phyloP scores from a whole-genome alignment of 495 filamentous ascomycete genomes.

The Parmelia sp. region DNA sequence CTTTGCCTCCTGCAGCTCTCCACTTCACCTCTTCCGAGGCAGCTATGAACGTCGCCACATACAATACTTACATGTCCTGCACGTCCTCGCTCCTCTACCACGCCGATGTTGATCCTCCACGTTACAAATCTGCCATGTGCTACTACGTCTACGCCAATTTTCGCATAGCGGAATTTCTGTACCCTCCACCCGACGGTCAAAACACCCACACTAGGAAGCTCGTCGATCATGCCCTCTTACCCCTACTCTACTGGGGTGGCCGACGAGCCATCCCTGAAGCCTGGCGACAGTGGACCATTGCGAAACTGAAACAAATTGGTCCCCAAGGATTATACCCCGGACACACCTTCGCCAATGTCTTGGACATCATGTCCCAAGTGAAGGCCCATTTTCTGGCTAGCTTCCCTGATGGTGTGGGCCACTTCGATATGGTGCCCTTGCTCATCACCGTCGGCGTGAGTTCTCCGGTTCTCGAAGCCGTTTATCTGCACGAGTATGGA shows the following conservation, averaged over 20 bases:
- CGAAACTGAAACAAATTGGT: neutral
- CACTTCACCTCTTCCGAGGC: neutral
- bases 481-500: neutral
- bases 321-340: neutral
- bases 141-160: neutral
- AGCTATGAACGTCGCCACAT: conserved; percentile 3
- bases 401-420: neutral
- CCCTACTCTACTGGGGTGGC: neutral
- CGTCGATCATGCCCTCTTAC: conserved; percentile 1
- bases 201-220: neutral
- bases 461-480: neutral
- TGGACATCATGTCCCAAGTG: conserved; percentile 1
- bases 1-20: neutral
- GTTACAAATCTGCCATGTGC: conserved; percentile 2
- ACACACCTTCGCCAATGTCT: conserved; percentile 1
- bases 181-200: neutral
- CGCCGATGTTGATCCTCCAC: neutral
- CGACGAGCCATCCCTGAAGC: neutral
- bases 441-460: neutral
- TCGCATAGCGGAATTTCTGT: neutral
- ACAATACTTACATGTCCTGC: neutral
- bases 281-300: neutral
- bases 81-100: conserved; percentile 1
- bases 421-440: conserved; percentile 3
- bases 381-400: neutral